These are phyloP conservation scores for Blepharisma undulans DNA, from an alignment of 169 alveolate species.

Conservation along the genomic window DNA sequence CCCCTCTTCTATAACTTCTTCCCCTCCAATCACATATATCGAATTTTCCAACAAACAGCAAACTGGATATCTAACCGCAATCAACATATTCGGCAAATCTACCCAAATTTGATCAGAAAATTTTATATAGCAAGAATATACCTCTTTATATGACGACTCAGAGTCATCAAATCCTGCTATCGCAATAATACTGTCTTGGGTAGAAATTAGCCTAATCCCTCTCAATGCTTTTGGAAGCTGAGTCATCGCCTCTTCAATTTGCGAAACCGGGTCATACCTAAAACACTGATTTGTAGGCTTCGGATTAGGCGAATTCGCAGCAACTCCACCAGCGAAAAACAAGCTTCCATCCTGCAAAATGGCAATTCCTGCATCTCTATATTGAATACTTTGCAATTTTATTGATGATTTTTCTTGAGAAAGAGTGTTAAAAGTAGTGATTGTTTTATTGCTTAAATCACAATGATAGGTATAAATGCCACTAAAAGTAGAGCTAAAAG, in stretches of 20 bases:
- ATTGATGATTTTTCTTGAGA: neutral
- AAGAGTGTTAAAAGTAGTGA: neutral
- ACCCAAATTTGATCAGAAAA: neutral
- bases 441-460: neutral
- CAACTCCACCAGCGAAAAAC: slow-evolving; percentile 27
- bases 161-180: slow-evolving; percentile 18
- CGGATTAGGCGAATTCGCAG: neutral
- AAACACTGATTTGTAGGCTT: slow-evolving; percentile 15
- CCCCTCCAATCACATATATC: slow-evolving; percentile 21
- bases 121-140: neutral
- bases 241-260: neutral
- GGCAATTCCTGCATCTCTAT: neutral
- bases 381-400: neutral
- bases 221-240: neutral
- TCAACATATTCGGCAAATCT: neutral
- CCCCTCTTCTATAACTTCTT: neutral
- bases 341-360: neutral
- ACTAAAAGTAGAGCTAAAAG: neutral
- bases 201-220: neutral
- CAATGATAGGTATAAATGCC: neutral
- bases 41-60: neutral
- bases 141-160: neutral
- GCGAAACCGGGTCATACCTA: neutral
- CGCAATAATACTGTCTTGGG: neutral
- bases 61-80: neutral